Evolutionary conservation across 306 rosid genomes (phyloP).

Genomic region (Cucurbita pepo): DNA sequence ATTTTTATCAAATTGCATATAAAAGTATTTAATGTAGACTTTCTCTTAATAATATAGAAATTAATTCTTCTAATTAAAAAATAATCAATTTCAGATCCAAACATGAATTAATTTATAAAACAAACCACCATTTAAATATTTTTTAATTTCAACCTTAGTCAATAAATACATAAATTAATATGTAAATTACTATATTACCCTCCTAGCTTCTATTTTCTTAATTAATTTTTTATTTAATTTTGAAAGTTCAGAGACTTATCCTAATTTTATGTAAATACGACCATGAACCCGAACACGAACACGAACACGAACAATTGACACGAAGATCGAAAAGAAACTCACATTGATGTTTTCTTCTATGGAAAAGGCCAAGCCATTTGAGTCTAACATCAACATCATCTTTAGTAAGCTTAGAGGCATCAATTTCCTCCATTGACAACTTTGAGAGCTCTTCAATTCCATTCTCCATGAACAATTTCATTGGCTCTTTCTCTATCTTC

Average conservation of each 20-base stretch:
- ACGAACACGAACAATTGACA: too few relatives aligned
- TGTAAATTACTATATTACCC: too few relatives aligned
- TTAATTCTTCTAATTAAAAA: not conserved
- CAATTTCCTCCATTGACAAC: slow-evolving; percentile 57
- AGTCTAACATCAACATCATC: slow-evolving; percentile 91
- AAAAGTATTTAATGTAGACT: not conserved
- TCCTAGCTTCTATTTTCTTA: too few relatives aligned
- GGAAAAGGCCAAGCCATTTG: slow-evolving; percentile 97
- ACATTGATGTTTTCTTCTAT: slow-evolving; percentile 81
- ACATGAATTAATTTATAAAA: not conserved
- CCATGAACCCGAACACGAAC: too few relatives aligned
- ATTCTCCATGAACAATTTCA: slow-evolving; percentile 65
- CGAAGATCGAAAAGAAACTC: slow-evolving; percentile 12
- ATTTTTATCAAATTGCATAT: not conserved
- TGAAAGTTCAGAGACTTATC: too few relatives aligned
- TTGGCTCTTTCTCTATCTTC: slow-evolving; percentile 69
- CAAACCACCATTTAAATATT: not conserved
- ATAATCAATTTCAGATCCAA: not conserved
- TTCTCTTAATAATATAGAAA: not conserved
- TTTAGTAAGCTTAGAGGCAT: slow-evolving; percentile 37
- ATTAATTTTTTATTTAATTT: too few relatives aligned
- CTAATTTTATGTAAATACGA: too few relatives aligned
- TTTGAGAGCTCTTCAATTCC: slow-evolving; percentile 62
- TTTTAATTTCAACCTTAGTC: too few relatives aligned
- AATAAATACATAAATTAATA: too few relatives aligned